Percentiles rank a stretch among this genome's conserved stretches.
Conservation (phyloP, 2,329 filamentous ascomycete genomes). For the Fusarium vanettenii region DNA sequence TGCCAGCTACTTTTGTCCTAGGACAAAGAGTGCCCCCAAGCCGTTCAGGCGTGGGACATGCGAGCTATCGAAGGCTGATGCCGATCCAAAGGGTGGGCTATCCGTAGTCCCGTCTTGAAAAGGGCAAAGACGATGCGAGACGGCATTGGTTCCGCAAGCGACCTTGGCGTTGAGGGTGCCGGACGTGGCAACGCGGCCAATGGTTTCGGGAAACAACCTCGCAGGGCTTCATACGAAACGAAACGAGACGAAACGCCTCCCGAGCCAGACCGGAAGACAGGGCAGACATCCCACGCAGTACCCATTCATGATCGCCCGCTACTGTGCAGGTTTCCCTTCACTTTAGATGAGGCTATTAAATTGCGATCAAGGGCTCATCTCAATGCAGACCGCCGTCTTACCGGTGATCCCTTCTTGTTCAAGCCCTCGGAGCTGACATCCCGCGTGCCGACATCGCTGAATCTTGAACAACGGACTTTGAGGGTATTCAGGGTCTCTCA, state of each 20-base stretch:
- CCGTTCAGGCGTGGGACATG: background rate
- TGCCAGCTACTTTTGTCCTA: background rate
- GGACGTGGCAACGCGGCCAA: constrained; percentile 14
- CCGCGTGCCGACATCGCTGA: background rate
- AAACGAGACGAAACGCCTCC: constrained; percentile 34
- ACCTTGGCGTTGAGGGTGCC: constrained; percentile 28
- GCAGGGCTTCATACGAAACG: constrained; percentile 13
- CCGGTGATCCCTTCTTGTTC: background rate
- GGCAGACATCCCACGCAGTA: background rate
- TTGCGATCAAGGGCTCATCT: background rate
- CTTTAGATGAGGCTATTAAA: background rate
- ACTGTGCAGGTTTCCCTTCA: background rate
- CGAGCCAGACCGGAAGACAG: background rate
- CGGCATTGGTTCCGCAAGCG: constrained; percentile 32
- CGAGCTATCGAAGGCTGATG: constrained; percentile 8
- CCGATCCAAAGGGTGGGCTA: constrained; percentile 9
- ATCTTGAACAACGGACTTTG: constrained; percentile 2
- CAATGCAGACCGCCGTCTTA: background rate
- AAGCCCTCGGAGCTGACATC: background rate
- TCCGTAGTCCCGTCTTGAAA: background rate
- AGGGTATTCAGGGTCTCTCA: constrained; percentile 4
- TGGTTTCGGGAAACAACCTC: constrained; percentile 4
- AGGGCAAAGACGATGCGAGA: constrained; percentile 3
- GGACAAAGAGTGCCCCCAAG: background rate
- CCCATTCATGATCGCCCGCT: background rate